Base-by-base conservation (phyloP, 2,329 filamentous ascomycete genomes). In the Talaromyces pinophilus region DNA sequence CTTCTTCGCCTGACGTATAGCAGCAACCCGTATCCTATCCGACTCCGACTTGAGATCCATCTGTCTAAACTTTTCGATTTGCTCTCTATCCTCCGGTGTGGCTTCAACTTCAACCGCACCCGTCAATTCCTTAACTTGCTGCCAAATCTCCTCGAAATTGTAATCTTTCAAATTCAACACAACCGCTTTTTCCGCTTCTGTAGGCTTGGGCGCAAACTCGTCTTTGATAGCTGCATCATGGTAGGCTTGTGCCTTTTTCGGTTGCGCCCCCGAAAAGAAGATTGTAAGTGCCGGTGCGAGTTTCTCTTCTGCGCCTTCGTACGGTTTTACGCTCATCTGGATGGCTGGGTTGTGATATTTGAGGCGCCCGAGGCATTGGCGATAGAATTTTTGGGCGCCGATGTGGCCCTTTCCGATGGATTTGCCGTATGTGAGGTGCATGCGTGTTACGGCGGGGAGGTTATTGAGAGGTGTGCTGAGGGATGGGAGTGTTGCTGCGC, bases 321-420 rank as follows among this genome's bases (percentile, higher is more conserved):
- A 88, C 67, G 91, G 90, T 78, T 90, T 89, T 72, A 97, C 87
- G 67, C 91, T 88, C 86, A 98, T 96, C 52, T 90, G 87, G 55
- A 97, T 79, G 13, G 88, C 82, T 0, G 95, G 95, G 78, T 99
- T 99, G 84, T 96, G 90, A 82, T 89, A 99, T 84, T 99, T 97
- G 71, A 99, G 84, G 66, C 92, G 88, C 25, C 92, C 92, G 59
- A 98, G 88, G 76, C 88, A 90, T 68, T 89, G 83, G 70, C 86
- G 88, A 92, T 92, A 97, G 85, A 99, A 97, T 82, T 92, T 92
- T 74, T 93, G 96, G 70, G 76, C 75, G 55, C 77, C 78, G 67
- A 73, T 73, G 69, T 77, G 75, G 64, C 76, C 74, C 69, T 75
- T 73, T 69, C 82, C 77, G 68, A 79, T 78, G 68, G 79, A 81